phyloP scores from a whole-genome alignment of 1,139 yeast genomes.

The Oligophagozyma castellii region DNA sequence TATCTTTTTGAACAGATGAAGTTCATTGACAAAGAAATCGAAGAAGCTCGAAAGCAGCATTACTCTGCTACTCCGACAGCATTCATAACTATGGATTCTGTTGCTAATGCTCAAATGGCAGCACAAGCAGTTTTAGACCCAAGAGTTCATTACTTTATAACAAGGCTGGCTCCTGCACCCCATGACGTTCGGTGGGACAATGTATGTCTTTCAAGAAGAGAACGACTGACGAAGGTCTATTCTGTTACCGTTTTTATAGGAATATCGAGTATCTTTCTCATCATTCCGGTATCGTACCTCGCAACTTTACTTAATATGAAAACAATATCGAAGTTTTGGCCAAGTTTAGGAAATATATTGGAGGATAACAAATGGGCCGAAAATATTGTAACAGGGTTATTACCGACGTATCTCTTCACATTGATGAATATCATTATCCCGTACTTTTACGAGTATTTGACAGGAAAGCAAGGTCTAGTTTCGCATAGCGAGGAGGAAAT shows the following conservation, averaged over 20 bases:
- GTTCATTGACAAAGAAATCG: conserved; percentile 47
- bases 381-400: conserved; percentile 56
- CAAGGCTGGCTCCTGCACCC: conserved; percentile 68
- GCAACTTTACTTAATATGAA: conserved; percentile 61
- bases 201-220: conserved; percentile 44
- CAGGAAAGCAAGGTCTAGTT: conserved; percentile 55
- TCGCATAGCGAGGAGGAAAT: conserved; percentile 67
- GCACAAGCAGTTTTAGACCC: conserved; percentile 76
- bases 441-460: conserved; percentile 51
- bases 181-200: conserved; percentile 69
- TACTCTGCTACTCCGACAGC: conserved; percentile 66
- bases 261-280: conserved; percentile 45
- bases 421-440: conserved; percentile 55
- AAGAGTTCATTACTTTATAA: conserved; percentile 55
- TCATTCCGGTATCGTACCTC: conserved; percentile 59
- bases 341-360: conserved; percentile 47
- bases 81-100: conserved; percentile 71
- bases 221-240: conserved; percentile 43
- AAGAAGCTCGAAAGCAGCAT: conserved; percentile 41
- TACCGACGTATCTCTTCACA: conserved; percentile 66
- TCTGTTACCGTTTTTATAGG: conserved; percentile 49
- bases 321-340: conserved; percentile 62
- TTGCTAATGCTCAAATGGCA: conserved; percentile 76
- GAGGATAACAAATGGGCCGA: conserved; percentile 54
- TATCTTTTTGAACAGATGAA: conserved; percentile 45